A percentile compares a stretch with the other conserved stretches of the same genome.
Evolutionary conservation across 345 rosid genomes (phyloP).

Genomic region (Syzygium aromaticum): DNA sequence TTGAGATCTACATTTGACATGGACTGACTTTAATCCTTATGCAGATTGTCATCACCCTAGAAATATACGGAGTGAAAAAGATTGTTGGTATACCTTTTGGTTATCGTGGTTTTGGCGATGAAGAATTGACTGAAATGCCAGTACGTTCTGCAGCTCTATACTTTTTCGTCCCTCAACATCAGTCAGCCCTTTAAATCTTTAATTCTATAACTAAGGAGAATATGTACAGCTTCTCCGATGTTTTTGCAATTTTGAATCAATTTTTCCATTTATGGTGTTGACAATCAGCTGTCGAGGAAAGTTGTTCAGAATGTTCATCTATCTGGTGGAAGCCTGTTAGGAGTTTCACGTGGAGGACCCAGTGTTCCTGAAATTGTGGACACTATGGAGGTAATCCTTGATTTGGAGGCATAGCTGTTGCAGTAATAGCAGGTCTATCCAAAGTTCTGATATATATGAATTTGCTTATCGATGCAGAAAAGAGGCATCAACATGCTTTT

Average conservation of each 20-base stretch:
- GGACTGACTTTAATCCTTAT: background rate
- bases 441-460: background rate
- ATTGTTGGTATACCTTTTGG: conserved; percentile 95
- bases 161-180: background rate
- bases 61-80: conserved; percentile 91
- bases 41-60: conserved; percentile 95
- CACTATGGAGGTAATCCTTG: conserved; percentile 55
- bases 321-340: conserved; percentile 96
- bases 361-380: conserved; percentile 62
- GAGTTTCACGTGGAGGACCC: conserved; percentile 95
- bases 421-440: background rate
- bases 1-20: background rate
- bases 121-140: conserved; percentile 68
- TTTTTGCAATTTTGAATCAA: background rate
- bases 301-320: conserved; percentile 97
- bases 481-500: conserved; percentile 99
- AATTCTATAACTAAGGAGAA: background rate
- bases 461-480: conserved; percentile 37
- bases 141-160: conserved; percentile 21
- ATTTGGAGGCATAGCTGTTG: background rate
- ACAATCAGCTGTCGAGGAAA: conserved; percentile 72
- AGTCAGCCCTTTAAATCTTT: background rate
- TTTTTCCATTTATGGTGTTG: conserved; percentile 4
- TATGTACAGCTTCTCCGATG: background rate
- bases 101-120: conserved; percentile 78